These are phyloP conservation scores for Eragrostis curvula DNA, from an alignment of 176 grass and related monocot genomes.

Conservation along the genomic window DNA sequence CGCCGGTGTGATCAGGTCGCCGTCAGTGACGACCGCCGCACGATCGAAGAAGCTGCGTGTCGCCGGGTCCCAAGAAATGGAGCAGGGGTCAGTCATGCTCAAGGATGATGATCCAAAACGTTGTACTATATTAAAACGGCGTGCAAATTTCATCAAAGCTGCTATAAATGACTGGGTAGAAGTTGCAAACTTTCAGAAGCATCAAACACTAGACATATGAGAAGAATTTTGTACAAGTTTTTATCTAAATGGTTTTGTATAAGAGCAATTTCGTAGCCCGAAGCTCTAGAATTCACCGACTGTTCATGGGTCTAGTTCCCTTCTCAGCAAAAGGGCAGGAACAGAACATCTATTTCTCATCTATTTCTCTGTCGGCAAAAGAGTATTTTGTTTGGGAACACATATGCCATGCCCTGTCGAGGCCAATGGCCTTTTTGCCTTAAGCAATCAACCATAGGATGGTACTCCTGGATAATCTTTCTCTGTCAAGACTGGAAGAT, in stretches of 20 bases:
- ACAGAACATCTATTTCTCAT: background rate
- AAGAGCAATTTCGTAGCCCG: background rate
- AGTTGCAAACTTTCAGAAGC: too few species aligned
- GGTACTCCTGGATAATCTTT: too few species aligned
- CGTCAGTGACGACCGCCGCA: conserved; percentile 66
- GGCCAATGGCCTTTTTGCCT: background rate
- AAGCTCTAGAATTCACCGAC: background rate
- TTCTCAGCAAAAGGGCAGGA: background rate
- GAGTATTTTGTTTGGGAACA: background rate
- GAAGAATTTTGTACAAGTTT: too few species aligned
- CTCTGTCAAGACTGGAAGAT: too few species aligned
- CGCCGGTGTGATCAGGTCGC: conserved; percentile 23
- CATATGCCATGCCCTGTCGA: background rate
- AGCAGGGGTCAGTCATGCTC: background rate
- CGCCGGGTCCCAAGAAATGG: background rate
- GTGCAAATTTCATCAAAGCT: background rate
- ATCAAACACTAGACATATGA: too few species aligned
- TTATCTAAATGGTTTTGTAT: too few species aligned
- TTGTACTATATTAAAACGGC: background rate
- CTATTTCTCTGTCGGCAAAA: background rate
- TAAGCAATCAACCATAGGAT: background rate
- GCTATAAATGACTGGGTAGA: too few species aligned
- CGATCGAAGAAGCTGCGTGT: conserved; percentile 69
- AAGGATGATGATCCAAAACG: too few species aligned
- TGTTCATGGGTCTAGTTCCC: background rate